Percentiles rank a stretch among this genome's conserved stretches.
Evolutionary conservation across 345 rosid species (phyloP).

Genomic region (Hibiscus mutabilis): DNA sequence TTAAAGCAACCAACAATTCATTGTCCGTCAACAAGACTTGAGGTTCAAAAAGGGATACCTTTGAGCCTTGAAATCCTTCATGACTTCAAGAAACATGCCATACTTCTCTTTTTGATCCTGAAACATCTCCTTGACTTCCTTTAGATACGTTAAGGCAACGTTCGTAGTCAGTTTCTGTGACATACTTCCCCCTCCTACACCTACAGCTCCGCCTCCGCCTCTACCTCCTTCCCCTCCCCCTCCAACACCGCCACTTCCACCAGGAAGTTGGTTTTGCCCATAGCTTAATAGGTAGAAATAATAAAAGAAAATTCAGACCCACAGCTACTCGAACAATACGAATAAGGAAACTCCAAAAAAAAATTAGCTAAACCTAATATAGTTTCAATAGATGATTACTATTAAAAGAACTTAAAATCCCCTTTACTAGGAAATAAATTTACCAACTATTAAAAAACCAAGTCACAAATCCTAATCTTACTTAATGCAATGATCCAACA

Average conservation of each 20-base stretch:
- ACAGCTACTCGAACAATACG: not conserved
- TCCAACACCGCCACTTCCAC: conserved; percentile 9
- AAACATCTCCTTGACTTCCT: conserved; percentile 90
- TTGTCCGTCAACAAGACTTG: not conserved
- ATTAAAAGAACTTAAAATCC: not conserved
- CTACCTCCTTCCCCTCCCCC: conserved; percentile 3
- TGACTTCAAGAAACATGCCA: conserved; percentile 80
- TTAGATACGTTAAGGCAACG: conserved; percentile 77
- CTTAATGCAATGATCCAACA: not conserved
- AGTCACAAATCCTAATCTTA: not conserved
- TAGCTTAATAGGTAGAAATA: conserved; percentile 26
- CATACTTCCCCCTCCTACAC: not conserved
- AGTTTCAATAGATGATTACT: not conserved
- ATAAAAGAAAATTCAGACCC: not conserved
- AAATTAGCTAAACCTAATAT: not conserved
- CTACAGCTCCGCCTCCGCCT: not conserved
- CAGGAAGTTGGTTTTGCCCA: conserved; percentile 46
- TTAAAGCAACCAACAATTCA: not conserved
- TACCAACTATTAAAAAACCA: not conserved
- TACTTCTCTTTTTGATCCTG: conserved; percentile 86
- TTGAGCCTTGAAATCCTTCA: conserved; percentile 28
- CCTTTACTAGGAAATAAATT: not conserved
- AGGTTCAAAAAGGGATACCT: not conserved
- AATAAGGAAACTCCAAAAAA: not conserved
- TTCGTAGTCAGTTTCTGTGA: conserved; percentile 68